Base-by-base conservation (phyloP, 208 protist genomes). In the Leishmania mexicana region DNA sequence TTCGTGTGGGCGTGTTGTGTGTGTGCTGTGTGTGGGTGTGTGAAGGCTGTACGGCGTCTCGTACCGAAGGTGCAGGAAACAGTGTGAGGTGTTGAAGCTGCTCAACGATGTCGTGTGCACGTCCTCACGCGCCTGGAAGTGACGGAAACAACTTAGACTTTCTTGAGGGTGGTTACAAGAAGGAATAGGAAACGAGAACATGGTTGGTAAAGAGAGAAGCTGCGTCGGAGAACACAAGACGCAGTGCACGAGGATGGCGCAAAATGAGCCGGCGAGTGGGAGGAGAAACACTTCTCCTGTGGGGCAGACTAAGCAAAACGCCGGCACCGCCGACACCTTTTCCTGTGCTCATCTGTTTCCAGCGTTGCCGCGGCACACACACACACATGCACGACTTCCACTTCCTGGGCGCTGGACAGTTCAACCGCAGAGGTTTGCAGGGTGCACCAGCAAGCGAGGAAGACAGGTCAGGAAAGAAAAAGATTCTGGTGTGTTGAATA, bases 131-230 rank as follows among this genome's bases (percentile, higher is more conserved):
- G 60, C n/a, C 38, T 58, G 28, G 15, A 47, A 71, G 45, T n/a
- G 21, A 28, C 28, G 19, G 31, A 78, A 38, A 72, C 42, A 71
- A 47, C 53, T 79, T 53, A 8, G 40, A 47, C 35, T 77, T 80
- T 47, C n/a, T 77, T 62, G 24, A 79, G 65, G 62, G n/a, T 68
- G 24, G 31, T 65, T 47, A 81, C 35, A 83, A 83, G 64, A 71
- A 62, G 58, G 49, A 78, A 72, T 49, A 40, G 31, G 42, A 35
- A 79, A 79, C 35, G 62, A 67, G 77, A 38, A 17, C 21, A 79
- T 40, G 49, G 7, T 73, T 51, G 7, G 54, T 21, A 70, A 68
- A 71, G 70, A 57, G n/a, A 72, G 67, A 53, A 74, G 28, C 45
- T 31, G 40, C 42, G 42, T 47, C 47, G 21, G 70, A 74, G 70